Evolutionary conservation across 192 early-diverging fungal genomes (phyloP).

Genomic region (Phlyctochytrium arcticum): DNA sequence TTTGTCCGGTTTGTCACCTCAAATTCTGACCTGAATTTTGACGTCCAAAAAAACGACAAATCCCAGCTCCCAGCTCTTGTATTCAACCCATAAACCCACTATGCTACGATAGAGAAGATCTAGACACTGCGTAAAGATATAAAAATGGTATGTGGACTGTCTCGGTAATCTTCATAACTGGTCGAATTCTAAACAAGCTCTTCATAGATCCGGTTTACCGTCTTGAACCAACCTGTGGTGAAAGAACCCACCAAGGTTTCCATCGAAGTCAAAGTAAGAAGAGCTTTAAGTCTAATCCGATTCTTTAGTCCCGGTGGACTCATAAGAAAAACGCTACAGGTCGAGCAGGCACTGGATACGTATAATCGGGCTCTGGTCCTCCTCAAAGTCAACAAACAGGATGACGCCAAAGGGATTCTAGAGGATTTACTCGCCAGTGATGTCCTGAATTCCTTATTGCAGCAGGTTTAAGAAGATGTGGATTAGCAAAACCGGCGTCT

Average conservation of each 20-base stretch:
- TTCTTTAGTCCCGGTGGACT: background rate
- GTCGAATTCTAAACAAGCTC: too few relatives aligned
- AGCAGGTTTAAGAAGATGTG: background rate
- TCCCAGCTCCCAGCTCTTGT: too few relatives aligned
- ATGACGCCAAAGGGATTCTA: constrained; percentile 6
- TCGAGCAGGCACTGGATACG: constrained; percentile 16
- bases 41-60: too few relatives aligned
- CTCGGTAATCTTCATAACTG: too few relatives aligned
- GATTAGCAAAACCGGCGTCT: background rate
- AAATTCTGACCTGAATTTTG: too few relatives aligned
- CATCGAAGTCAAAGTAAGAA: background rate
- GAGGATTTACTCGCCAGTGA: constrained; percentile 4
- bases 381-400: background rate
- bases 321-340: background rate
- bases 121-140: too few relatives aligned
- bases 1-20: too few relatives aligned
- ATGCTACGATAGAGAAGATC: too few relatives aligned
- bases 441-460: constrained; percentile 7
- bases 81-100: too few relatives aligned
- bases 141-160: too few relatives aligned
- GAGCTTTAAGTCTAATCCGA: background rate
- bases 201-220: background rate
- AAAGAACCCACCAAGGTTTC: too few relatives aligned
- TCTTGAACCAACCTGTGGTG: background rate
- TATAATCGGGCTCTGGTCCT: constrained; percentile 7